Evolutionary conservation across 2,329 filamentous ascomycete species (phyloP).

Genomic region (Arthrobotrys entomopaga): DNA sequence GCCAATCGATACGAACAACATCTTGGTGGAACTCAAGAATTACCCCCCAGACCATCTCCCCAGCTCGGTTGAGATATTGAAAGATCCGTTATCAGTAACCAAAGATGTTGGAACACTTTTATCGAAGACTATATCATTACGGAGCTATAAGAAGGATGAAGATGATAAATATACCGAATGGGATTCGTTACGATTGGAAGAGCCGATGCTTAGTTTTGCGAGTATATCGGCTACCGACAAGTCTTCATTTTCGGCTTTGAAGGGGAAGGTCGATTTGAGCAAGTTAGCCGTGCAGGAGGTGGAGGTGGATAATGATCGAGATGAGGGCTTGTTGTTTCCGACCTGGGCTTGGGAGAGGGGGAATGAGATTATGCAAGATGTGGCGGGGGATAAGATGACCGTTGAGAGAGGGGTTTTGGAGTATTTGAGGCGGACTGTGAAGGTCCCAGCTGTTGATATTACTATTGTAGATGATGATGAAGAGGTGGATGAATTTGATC

Average conservation of each 20-base stretch:
- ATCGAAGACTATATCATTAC: constrained; percentile 25
- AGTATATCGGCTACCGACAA: neutral
- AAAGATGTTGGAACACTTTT: constrained; percentile 34
- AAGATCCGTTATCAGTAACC: constrained; percentile 21
- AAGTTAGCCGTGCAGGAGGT: constrained; percentile 4
- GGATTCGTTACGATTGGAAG: constrained; percentile 17
- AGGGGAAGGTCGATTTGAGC: constrained; percentile 16
- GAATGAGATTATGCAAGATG: constrained; percentile 39
- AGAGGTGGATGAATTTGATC: neutral
- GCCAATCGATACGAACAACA: neutral
- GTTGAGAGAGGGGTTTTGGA: constrained; percentile 34
- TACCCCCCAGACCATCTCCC: neutral
- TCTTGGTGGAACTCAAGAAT: constrained; percentile 3
- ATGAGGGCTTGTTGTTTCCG: constrained; percentile 34
- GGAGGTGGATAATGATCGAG: constrained; percentile 10
- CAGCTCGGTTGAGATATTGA: neutral
- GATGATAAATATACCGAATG: constrained; percentile 10
- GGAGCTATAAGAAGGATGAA: neutral
- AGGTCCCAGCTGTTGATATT: neutral
- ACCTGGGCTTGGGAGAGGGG: constrained; percentile 36
- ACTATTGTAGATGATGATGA: neutral
- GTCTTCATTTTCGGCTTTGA: neutral
- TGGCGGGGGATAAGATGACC: constrained; percentile 36
- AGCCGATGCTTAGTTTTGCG: constrained; percentile 20
- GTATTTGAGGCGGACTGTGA: constrained; percentile 37